Evolutionary conservation across 2,329 filamentous ascomycete genomes (phyloP), one percentile per base, ranked within the genome.

Genomic region (Fusarium sp.): DNA sequence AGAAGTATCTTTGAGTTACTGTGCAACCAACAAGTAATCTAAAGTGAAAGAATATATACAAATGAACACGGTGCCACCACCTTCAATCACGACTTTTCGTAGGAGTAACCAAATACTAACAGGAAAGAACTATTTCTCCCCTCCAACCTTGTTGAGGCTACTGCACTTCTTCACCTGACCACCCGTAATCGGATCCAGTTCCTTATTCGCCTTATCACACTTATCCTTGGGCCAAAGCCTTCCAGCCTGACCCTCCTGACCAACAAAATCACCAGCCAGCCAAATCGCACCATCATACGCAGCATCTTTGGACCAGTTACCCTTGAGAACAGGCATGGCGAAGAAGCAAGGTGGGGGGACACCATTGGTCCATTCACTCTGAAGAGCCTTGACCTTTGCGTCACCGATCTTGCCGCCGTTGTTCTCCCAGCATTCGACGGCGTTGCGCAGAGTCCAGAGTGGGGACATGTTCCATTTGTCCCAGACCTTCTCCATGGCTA

Each of bases 361-460:
- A 21, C 16, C 43, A 1, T 21, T 28, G 1, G 25, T 46, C 18
- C 18, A 46, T 11, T 46, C 43, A 2, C 6, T 28, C 25, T 21
- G 18, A 6, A 46, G 25, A 9, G 18, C 43, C 2, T 32, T 32
- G 2, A 10, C 18, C 4, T 49, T 49, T 1, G 28, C 5, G 0
- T 49, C 25, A 5, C 28, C 19, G 4, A 49, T n/a, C 12, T 49
- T 32, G 19, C 46, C 19, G 12, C 46, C 28, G 19, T 49, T 32
- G 28, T 49, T 49, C 12, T 32, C 46, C 46, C 19, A 49, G 25
- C 28, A 49, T 15, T 21, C 19, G 19, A 49, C 28, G 8, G 21
- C 28, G 18, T 32, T 49, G 13, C 28, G 46, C 0, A 49, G 28
- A 6, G 46, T 49, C 43, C 43, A 46, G 43, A 46, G 16, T 6